Evolutionary conservation across 179 eudicot species (phyloP).

Genomic region (Camellia oleifera): DNA sequence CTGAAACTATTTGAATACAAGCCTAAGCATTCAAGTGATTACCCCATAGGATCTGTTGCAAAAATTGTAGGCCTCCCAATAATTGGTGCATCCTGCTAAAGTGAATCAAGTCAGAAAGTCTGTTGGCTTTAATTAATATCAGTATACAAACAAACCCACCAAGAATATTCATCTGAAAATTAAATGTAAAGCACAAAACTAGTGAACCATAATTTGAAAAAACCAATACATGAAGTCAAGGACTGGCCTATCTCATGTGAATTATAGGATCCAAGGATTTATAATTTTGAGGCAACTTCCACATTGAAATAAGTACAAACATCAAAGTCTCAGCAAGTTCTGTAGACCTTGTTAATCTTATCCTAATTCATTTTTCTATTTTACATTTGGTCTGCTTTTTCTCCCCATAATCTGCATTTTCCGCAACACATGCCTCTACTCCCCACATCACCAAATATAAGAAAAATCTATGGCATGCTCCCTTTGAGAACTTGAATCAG

Average conservation of each 20-base stretch:
- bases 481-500: not conserved
- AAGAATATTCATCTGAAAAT: not conserved
- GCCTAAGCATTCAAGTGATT: conserved; percentile 12
- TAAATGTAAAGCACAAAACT: not conserved
- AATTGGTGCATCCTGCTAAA: conserved; percentile 28
- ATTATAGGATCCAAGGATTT: not conserved
- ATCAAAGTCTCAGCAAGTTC: conserved; percentile 4
- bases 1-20: not conserved
- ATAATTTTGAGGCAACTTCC: not conserved
- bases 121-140: not conserved
- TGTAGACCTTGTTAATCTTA: not conserved
- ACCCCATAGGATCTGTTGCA: conserved; percentile 15
- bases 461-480: not conserved
- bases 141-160: not conserved
- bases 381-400: not conserved
- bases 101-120: conserved; percentile 11
- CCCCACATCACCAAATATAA: not conserved
- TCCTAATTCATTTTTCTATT: not conserved
- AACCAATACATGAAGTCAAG: not conserved
- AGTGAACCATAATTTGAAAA: not conserved
- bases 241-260: not conserved
- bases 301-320: not conserved
- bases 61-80: conserved; percentile 29
- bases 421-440: not conserved
- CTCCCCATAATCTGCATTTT: not conserved